Base-by-base conservation (phyloP, 1,284 basidiomycete genomes). In the Neolentinus lepideus region DNA sequence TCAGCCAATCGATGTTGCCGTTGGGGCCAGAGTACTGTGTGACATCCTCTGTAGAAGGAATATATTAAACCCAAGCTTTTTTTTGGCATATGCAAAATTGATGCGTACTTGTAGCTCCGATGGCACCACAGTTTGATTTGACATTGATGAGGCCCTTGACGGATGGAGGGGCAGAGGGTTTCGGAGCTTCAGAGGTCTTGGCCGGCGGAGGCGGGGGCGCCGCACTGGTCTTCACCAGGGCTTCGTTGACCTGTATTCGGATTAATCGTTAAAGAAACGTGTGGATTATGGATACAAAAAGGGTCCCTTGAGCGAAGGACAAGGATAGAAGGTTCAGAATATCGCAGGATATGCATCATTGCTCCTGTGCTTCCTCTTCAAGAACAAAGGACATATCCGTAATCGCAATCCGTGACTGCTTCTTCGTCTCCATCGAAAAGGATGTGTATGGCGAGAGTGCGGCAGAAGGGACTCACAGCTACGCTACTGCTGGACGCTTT, bases 1-100 rank as follows among this genome's bases (percentile, higher is more conserved):
- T 92, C 63, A 94, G 69, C 81, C 85, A 94, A 59, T 81, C 75
- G 54, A 88, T 78, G 60, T 73, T 68, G 22, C 91, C 91, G 67
- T 94, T 94, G 24, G 91, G 90, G 19, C 84, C 84, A 53, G 71
- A 69, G 16, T 6, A 9, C 38, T 6, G 22, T 2, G 80, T 83
- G 56, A 77, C 69, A 27, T 79, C 60, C 60, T 65, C 85, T 86
- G 61, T 14, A 47, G 45, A 33, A 46, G 31, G 25, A 19, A 31
- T 56, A 29, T 36, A 57, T 52, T 52, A 56, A 14, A 61, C 4
- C 4, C 38, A n/a, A 43, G 29, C 12, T 16, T n/a, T 8, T 4
- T 4, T 4, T n/a, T 16, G 3, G 16, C 38, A 43, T n/a, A 6
- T 43, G 6, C 16, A 16, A 16, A 16, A 43, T n/a, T 6, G 16